Conservation (phyloP, 192 early-diverging fungal genomes). For the Coemansia sp. region DNA sequence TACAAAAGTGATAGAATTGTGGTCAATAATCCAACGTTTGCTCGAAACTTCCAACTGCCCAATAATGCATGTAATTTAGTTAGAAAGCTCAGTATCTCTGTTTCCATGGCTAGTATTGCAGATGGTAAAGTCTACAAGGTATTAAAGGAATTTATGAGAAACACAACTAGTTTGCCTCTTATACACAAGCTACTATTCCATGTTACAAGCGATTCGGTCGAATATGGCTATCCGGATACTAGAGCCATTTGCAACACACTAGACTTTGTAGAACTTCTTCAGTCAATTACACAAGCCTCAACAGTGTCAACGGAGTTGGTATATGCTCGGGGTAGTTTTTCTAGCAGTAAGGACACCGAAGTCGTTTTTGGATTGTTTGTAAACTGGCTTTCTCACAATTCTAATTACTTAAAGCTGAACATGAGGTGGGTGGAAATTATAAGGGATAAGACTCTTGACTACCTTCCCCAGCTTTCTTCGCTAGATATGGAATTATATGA, state of each 20-base stretch:
- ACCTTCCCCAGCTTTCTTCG: neutral
- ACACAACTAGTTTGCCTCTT: neutral
- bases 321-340: neutral
- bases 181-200: neutral
- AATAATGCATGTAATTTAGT: neutral
- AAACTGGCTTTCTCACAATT: neutral
- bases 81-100: neutral
- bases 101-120: neutral
- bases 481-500: neutral
- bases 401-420: neutral
- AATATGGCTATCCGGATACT: neutral
- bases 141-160: neutral
- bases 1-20: neutral
- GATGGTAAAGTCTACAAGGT: neutral
- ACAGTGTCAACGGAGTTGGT: neutral
- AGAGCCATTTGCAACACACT: neutral
- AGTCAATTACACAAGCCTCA: neutral
- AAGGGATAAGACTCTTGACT: neutral
- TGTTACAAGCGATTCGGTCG: neutral
- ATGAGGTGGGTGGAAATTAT: neutral
- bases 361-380: neutral
- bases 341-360: neutral
- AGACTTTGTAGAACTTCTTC: neutral
- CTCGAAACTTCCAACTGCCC: neutral
- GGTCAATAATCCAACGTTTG: neutral